A percentile compares a stretch with the other conserved stretches of the same genome.
These are phyloP conservation scores for Hanseniaspora hatyaiensis DNA, from an alignment of 805 yeast genomes.

Conservation along the genomic window DNA sequence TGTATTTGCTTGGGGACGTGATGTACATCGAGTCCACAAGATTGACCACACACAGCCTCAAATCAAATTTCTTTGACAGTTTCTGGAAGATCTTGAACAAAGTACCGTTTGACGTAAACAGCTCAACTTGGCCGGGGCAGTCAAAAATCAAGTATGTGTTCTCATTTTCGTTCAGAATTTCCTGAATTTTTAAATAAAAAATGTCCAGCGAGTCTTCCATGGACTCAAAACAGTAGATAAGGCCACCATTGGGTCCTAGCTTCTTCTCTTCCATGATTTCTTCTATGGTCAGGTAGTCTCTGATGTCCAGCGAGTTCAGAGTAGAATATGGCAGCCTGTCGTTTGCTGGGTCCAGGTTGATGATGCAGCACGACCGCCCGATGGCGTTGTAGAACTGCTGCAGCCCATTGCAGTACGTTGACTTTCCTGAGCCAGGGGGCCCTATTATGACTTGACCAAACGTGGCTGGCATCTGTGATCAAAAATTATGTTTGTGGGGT, in stretches of 20 bases:
- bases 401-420: slow-evolving; percentile 89
- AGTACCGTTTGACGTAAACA: slow-evolving; percentile 81
- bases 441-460: slow-evolving; percentile 92
- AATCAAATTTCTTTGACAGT: slow-evolving; percentile 51
- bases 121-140: slow-evolving; percentile 93
- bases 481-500: background rate
- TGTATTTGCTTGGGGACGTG: slow-evolving; percentile 78
- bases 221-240: slow-evolving; percentile 74
- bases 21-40: slow-evolving; percentile 72
- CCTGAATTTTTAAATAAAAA: slow-evolving; percentile 45
- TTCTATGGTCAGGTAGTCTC: slow-evolving; percentile 64
- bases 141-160: slow-evolving; percentile 65
- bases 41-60: slow-evolving; percentile 74
- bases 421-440: slow-evolving; percentile 96
- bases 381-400: slow-evolving; percentile 85
- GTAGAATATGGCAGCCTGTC: slow-evolving; percentile 60
- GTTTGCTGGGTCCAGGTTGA: slow-evolving; percentile 90
- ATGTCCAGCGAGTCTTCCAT: slow-evolving; percentile 46
- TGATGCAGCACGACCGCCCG: slow-evolving; percentile 74
- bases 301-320: slow-evolving; percentile 50
- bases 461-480: slow-evolving; percentile 35
- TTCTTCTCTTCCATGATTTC: slow-evolving; percentile 62
- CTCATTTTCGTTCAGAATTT: slow-evolving; percentile 42
- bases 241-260: slow-evolving; percentile 81
- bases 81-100: slow-evolving; percentile 53